Evolutionary conservation across 2,329 filamentous ascomycete genomes (phyloP), one percentile per base, ranked within the genome.

Genomic region (Penicillium sp.): DNA sequence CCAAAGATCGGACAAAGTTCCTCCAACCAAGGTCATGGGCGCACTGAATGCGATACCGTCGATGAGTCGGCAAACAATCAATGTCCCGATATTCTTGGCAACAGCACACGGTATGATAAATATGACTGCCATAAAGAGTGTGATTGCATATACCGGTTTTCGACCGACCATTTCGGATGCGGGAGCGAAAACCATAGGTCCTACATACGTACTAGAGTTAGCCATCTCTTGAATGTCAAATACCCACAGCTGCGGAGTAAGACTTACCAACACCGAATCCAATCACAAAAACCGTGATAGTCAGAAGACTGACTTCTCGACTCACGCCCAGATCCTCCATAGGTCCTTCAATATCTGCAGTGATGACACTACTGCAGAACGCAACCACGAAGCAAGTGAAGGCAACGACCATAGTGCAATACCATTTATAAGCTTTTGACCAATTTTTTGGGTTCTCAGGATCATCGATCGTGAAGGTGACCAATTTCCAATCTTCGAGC

Each of bases 361-460:
- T 94, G 63, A 94, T 83, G 55, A 94, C 84, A 44, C 83, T 82
- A 42, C 84, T 88, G 25, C 76, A 74, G 48, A 88, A 81, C 0
- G 85, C 83, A 39, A 88, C 85, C 36, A 86, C 83, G 62, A 89
- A 88, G 61, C 85, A 88, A 1, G 84, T 87, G 24, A 80, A 53
- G 1, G 89, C 86, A 0, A 95, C 88, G 12, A 88, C 82, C 84
- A 94, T 89, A 25, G 89, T 95, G 62, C 81, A 84, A 61, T 84
- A 88, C 87, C 88, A 91, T 69, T 90, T 93, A 66, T 74, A 85
- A 1, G 70, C 73, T 66, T 88, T 89, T 48, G 78, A 81, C 86
- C 86, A 93, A 67, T 91, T 93, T 76, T 91, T 91, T 0, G 88
- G 88, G 61, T 91, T 91, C 54, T 84, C 85, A 0, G 81, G 79